phyloP scores from a whole-genome alignment of 2,329 filamentous ascomycete genomes.

The Whalleya microplaca region DNA sequence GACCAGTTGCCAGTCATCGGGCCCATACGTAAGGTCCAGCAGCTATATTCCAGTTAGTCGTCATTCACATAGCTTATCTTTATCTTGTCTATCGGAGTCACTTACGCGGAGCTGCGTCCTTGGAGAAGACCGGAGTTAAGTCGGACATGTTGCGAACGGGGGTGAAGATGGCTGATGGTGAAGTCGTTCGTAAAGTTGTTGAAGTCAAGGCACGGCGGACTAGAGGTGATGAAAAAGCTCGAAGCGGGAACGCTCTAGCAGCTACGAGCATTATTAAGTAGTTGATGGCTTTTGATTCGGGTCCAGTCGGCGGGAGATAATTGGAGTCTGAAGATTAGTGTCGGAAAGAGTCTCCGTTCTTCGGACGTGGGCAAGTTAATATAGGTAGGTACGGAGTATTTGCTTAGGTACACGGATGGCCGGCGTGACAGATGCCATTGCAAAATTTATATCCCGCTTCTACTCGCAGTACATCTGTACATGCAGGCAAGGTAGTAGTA shows the following conservation, averaged over 20 bases:
- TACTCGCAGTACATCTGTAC: no score
- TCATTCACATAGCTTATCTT: not conserved
- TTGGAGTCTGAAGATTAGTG: not conserved
- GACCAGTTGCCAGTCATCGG: constrained; percentile 17
- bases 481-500: no score
- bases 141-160: constrained; percentile 50
- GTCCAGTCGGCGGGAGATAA: not conserved
- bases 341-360: not conserved
- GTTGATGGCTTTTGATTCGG: not conserved
- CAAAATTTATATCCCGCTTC: no score
- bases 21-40: constrained; percentile 65
- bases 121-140: constrained; percentile 56
- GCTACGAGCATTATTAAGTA: constrained; percentile 27
- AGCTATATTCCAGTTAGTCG: constrained; percentile 45
- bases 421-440: no score
- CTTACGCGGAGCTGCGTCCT: constrained; percentile 63
- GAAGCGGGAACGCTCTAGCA: constrained; percentile 24
- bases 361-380: not conserved
- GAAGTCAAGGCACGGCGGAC: constrained; percentile 14
- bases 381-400: not conserved
- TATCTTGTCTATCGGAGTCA: constrained; percentile 21
- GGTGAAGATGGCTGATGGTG: constrained; percentile 32
- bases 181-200: constrained; percentile 17
- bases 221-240: constrained; percentile 20
- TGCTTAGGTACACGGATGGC: not conserved